These are phyloP conservation scores for Boletus huronensis DNA, from an alignment of 768 basidiomycete species.

Conservation along the genomic window DNA sequence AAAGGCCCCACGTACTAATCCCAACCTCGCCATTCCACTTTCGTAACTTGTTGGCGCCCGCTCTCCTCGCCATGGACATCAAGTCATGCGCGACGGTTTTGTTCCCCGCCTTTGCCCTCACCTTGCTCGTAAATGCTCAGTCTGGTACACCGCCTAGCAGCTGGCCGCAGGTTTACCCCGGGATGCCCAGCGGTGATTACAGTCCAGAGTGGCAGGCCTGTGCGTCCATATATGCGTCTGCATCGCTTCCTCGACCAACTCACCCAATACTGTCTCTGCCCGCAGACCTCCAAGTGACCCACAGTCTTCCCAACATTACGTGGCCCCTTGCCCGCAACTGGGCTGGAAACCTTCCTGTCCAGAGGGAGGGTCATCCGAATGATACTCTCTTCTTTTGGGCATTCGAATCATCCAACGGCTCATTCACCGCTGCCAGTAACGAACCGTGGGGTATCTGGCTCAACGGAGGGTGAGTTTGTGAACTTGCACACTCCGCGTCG, in stretches of 20 bases:
- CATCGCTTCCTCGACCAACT: neutral
- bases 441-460: slow-evolving; percentile 75
- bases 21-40: neutral
- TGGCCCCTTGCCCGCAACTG: slow-evolving; percentile 50
- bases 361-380: slow-evolving; percentile 57
- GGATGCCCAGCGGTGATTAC: slow-evolving; percentile 44
- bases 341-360: slow-evolving; percentile 63
- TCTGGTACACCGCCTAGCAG: slow-evolving; percentile 26
- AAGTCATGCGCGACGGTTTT: slow-evolving; percentile 10
- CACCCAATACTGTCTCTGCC: neutral
- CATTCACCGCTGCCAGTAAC: slow-evolving; percentile 43
- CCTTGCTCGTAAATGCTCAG: slow-evolving; percentile 22
- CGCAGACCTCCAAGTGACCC: slow-evolving; percentile 58
- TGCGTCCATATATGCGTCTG: slow-evolving; percentile 29
- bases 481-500: too few species aligned
- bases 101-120: neutral
- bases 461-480: slow-evolving; percentile 56
- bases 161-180: slow-evolving; percentile 43
- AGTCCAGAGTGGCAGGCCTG: slow-evolving; percentile 61
- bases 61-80: slow-evolving; percentile 19
- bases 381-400: slow-evolving; percentile 66
- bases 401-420: slow-evolving; percentile 54
- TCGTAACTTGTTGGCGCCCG: slow-evolving; percentile 4
- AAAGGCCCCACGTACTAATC: slow-evolving; percentile 1
- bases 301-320: slow-evolving; percentile 57